Base-by-base conservation (phyloP, 164 flowering plant genomes). In the Nelumbo lutea region DNA sequence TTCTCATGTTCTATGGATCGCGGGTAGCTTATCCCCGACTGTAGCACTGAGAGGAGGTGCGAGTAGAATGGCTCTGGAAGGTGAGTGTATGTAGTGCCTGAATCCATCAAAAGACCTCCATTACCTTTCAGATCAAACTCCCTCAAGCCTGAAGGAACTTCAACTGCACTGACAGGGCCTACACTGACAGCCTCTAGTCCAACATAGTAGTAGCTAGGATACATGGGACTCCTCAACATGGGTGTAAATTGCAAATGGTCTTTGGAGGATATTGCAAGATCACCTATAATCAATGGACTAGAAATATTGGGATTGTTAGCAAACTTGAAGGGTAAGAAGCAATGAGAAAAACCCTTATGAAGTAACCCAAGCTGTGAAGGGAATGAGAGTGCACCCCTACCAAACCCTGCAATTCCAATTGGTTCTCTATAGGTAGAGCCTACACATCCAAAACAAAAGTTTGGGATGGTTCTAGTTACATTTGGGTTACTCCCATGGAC, bases 41-140 rank as follows among this genome's bases (percentile, higher is more conserved):
- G 65, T 27, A 87, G 70, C 43, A 48, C 56, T 0, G 82, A 72
- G 0, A 85, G 79, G 53, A 89, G 76, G 53, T 78, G 68, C 0
- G 87, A 72, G 70, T 83, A 89, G 66, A 84, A 68, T 9, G 88
- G 85, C 44, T 80, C 81, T 0, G 95, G 95, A 0, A 89, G 81
- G 73, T 85, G 90, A 48, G 92, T 87, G 71, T 85, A 87, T 14
- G 92, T 87, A 1, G 96, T 89, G 52, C 96, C 96, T 10, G 90
- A 86, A 71, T 89, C 96, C 13, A 89, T 82, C 75, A 89, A 67
- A 84, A 84, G 75, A 13, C 96, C 96, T 0, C 95, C 95, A 69
- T 87, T 89, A 5, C 91, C 90, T n/a, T 69, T 59, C 27, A 81
- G 55, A 75, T 89, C 90, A 67, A 87, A 77, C 51, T 67, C 81